Conservation (phyloP, 129 eudicot genomes). For the Lactuca saligna region DNA sequence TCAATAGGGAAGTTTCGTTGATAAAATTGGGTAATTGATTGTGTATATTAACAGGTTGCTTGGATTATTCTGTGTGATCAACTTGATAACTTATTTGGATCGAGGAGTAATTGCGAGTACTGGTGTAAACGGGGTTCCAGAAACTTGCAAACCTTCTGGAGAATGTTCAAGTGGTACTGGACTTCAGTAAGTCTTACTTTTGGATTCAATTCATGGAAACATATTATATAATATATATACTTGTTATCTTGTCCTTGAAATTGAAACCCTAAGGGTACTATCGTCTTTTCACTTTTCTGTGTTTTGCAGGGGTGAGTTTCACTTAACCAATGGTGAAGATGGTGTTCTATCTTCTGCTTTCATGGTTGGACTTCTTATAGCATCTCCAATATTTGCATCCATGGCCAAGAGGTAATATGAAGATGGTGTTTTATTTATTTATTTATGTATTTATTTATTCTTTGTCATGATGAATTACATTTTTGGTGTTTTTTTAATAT, state of each 20-base stretch:
- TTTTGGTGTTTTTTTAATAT: constrained; percentile 20
- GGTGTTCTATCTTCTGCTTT: constrained; percentile 92
- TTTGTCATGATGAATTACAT: constrained; percentile 6
- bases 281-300: constrained; percentile 4
- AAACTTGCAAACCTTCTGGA: constrained; percentile 49
- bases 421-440: too few relatives aligned
- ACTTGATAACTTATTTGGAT: constrained; percentile 70
- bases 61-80: constrained; percentile 55
- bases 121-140: constrained; percentile 79
- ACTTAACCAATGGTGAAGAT: constrained; percentile 71
- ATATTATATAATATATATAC: background rate
- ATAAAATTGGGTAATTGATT: constrained; percentile 1
- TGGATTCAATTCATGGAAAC: background rate
- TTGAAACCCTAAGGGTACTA: background rate
- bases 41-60: constrained; percentile 46
- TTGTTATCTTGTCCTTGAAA: background rate
- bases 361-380: constrained; percentile 91
- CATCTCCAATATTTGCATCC: constrained; percentile 93
- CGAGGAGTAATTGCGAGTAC: constrained; percentile 87
- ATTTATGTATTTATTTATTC: background rate
- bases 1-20: background rate
- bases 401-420: constrained; percentile 71
- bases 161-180: constrained; percentile 74
- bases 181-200: constrained; percentile 67
- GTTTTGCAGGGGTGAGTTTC: constrained; percentile 64